phyloP scores from a whole-genome alignment of 176 grass and related monocot species.

The Paspalum notatum region DNA sequence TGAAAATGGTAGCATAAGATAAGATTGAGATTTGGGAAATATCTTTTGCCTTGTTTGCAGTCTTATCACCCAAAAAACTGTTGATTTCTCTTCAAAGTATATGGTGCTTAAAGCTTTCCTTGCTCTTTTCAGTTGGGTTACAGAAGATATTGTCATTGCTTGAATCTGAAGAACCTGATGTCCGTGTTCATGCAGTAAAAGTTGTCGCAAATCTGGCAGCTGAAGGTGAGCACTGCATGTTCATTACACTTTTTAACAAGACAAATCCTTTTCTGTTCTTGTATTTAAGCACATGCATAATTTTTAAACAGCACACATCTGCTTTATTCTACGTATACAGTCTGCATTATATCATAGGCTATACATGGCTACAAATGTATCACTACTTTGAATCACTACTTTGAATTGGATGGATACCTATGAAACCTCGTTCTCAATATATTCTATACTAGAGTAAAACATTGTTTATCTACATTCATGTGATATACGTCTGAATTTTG shows the following conservation, averaged over 20 bases:
- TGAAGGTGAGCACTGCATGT: conserved; percentile 69
- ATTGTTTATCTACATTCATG: not conserved
- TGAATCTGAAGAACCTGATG: conserved; percentile 96
- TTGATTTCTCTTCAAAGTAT: not conserved
- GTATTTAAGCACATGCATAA: not conserved
- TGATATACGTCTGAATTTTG: conserved; percentile 13
- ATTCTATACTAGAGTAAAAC: not conserved
- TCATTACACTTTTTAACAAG: conserved; percentile 8
- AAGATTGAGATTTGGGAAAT: conserved; percentile 1
- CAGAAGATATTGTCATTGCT: conserved; percentile 98
- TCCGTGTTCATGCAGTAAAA: conserved; percentile 98
- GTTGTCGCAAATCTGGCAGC: conserved; percentile 98
- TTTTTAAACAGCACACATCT: conserved; percentile 20
- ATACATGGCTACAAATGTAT: not conserved
- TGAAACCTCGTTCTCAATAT: not conserved
- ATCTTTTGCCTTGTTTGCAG: not conserved
- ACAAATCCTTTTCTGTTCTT: not conserved
- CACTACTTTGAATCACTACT: not conserved
- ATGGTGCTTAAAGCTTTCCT: conserved; percentile 35
- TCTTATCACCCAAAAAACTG: conserved; percentile 9
- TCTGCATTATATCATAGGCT: not conserved
- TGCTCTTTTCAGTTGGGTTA: conserved; percentile 75
- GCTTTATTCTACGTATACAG: conserved; percentile 2
- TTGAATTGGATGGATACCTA: not conserved
- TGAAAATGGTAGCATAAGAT: conserved; percentile 24